Evolutionary conservation across 441 rosid genomes (phyloP), one percentile per base, ranked within the genome.

Genomic region (Manihot esculenta): DNA sequence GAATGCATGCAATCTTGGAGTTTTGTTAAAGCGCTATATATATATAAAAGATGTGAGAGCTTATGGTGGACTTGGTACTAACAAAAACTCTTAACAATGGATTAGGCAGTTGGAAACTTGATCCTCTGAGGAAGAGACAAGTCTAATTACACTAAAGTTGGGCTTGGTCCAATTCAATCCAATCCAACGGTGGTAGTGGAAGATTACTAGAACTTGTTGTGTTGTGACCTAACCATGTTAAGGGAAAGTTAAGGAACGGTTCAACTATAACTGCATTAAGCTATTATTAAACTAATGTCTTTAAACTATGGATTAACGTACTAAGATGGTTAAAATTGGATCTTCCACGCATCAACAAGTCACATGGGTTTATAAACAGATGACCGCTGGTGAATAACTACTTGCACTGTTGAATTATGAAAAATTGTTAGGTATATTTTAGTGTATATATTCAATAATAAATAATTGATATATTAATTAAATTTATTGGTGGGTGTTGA

Each of bases 21-120:
- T n/a, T 21, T 4, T n/a, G n/a, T n/a, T n/a, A n/a, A n/a, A n/a
- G n/a, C n/a, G n/a, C n/a, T n/a, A n/a, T n/a, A n/a, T n/a, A n/a
- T n/a, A n/a, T n/a, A n/a, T n/a, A n/a, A n/a, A n/a, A n/a, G n/a
- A n/a, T n/a, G n/a, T n/a, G n/a, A n/a, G n/a, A 71, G 58, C 56
- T 73, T 54, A 77, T 64, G 84, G 83, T 81, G 86, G 87, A 84
- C 79, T 78, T 53, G 85, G 82, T 78, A 61, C 64, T 51, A 62
- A 60, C 69, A 51, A 48, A 20, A 20, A 12, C 50, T 68, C 53
- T 57, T 23, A 3, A 5, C 7, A 13, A 61, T 56, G 38, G 49
- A 69, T 67, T 81, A 70, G 83, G 79, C 79, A 45, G 80, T 77
- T 80, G 9, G 24, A 0, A 8, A 49, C 54, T 17, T 51, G 75